Evolutionary conservation across 2,329 filamentous ascomycete genomes (phyloP), one percentile per base, ranked within the genome.

Genomic region (Trichoderma hamatum): DNA sequence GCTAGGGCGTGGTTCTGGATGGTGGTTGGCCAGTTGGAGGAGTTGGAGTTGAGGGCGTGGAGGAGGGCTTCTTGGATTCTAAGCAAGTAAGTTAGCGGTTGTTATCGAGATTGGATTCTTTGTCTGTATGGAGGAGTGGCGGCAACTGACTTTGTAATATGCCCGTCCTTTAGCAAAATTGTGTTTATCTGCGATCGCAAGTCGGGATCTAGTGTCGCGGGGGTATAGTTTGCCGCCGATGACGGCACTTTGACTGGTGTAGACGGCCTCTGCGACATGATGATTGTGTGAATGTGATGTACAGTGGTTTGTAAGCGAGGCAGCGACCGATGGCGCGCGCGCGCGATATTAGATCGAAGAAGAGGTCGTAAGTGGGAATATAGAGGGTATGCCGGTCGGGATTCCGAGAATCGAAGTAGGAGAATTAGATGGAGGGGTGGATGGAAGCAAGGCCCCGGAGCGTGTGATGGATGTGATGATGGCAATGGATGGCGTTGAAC

Each of bases 51-150:
- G 64, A 90, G 85, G 70, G 85, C 78, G 79, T 90, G 88, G 52
- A 90, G 85, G 75, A 90, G 84, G 54, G 84, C 80, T 69, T 90
- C 88, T 82, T 90, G 88, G 73, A 90, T 90, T 73, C 88, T 89
- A 46, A 36, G 7, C n/a, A 7, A 24, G 43, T 21, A 26, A 32
- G 59, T 46, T 64, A 55, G 58, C 49, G 24, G 13, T 2, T 43
- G 39, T 43, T 43, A 19, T 3, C 19, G 39, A 7, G 58, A 39
- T 39, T n/a, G 13, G 46, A 19, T n/a, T n/a, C 39, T 43, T 43
- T 19, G 16, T 43, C 36, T 19, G 36, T 43, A 19, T 19, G 32
- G 34, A 26, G 30, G 19, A 39, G n/a, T 28, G 61, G 3, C 43
- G 46, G n/a, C 56, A 43, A 71, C 80, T 64, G 81, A 90, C 88